phyloP scores from a whole-genome alignment of 2,329 filamentous ascomycete species.

The Alternaria conjuncta region DNA sequence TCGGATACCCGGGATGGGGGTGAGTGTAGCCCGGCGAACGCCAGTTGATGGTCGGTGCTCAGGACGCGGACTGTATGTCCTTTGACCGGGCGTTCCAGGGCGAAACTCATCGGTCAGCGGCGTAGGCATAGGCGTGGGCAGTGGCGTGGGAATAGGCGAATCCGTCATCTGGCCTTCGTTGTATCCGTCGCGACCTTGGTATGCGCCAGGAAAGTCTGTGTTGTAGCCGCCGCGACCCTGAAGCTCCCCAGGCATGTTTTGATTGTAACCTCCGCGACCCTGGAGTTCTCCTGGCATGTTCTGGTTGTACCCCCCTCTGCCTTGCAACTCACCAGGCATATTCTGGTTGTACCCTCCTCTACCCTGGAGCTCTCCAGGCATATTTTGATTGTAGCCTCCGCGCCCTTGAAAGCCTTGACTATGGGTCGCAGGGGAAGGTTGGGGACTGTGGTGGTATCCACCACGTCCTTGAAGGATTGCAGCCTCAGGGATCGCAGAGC shows the following conservation, averaged over 20 bases:
- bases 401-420: constrained; percentile 34
- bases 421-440: constrained; percentile 23
- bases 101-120: constrained; percentile 41
- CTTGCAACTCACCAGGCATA: constrained; percentile 41
- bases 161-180: constrained; percentile 38
- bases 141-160: constrained; percentile 42
- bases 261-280: constrained; percentile 43
- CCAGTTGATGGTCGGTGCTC: constrained; percentile 38
- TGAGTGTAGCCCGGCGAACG: constrained; percentile 46
- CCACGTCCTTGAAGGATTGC: constrained; percentile 25
- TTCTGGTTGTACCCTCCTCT: constrained; percentile 42
- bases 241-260: constrained; percentile 34
- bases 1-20: constrained; percentile 43
- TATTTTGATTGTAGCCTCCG: constrained; percentile 39
- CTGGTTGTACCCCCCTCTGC: constrained; percentile 39
- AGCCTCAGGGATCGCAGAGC: constrained; percentile 27
- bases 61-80: constrained; percentile 37
- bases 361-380: constrained; percentile 36
- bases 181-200: constrained; percentile 42
- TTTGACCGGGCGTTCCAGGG: constrained; percentile 40
- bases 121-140: constrained; percentile 30
- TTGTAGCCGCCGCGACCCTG: constrained; percentile 48
- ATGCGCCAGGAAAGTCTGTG: constrained; percentile 30
- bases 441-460: constrained; percentile 19
- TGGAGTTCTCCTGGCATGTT: constrained; percentile 34